Conservation (phyloP, 2,329 filamentous ascomycete genomes). For the Talaromyces albobiverticillius region DNA sequence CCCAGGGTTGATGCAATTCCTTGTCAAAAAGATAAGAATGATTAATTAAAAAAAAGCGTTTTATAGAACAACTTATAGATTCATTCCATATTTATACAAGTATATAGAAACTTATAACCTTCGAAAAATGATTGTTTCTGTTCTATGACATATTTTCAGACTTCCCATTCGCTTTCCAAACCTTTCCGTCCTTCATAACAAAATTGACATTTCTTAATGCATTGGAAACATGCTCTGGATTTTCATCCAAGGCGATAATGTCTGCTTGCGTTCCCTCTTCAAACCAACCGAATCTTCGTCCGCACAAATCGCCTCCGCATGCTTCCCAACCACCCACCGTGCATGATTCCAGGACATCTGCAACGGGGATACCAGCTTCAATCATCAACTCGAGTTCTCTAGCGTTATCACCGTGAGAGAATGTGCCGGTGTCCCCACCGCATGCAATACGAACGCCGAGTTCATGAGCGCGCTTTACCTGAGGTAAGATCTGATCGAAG, state of each 20-base stretch:
- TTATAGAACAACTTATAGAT: too few species aligned
- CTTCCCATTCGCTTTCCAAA: neutral
- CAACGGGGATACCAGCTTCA: conserved; percentile 49
- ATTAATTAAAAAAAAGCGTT: too few species aligned
- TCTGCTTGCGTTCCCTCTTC: conserved; percentile 51
- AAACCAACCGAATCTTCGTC: conserved; percentile 52
- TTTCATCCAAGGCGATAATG: conserved; percentile 49
- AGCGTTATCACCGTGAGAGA: conserved; percentile 53
- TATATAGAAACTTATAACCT: neutral
- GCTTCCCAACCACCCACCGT: conserved; percentile 56
- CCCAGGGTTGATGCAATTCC: too few species aligned
- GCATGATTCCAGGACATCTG: conserved; percentile 50
- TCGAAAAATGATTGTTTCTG: too few species aligned
- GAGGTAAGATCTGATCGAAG: conserved; percentile 33
- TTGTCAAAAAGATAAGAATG: too few species aligned
- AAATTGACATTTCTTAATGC: neutral
- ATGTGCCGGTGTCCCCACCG: conserved; percentile 55
- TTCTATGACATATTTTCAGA: neutral
- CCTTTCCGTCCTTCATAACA: conserved; percentile 1
- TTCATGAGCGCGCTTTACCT: conserved; percentile 46
- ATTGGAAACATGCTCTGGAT: conserved; percentile 28
- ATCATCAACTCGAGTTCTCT: conserved; percentile 55
- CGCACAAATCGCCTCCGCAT: conserved; percentile 53
- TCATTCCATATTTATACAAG: neutral
- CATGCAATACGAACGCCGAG: conserved; percentile 47